Evolutionary conservation across 352 stramenopile genomes (phyloP).

Genomic region (Blastocystis sp.): DNA sequence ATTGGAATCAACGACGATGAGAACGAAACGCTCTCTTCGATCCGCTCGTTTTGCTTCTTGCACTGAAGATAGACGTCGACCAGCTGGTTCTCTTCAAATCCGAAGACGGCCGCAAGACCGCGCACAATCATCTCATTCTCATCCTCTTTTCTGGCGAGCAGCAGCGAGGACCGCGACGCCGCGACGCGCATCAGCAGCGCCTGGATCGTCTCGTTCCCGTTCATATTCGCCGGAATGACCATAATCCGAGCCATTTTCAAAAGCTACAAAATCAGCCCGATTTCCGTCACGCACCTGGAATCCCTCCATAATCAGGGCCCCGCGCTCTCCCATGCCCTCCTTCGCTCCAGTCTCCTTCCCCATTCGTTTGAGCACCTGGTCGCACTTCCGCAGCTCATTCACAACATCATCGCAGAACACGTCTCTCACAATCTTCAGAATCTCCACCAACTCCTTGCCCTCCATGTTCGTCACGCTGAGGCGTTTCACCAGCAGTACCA

Average conservation of each 20-base stretch:
- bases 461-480: background rate
- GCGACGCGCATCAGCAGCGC: background rate
- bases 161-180: background rate
- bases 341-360: background rate
- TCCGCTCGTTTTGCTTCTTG: background rate
- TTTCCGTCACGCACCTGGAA: background rate
- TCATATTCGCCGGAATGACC: background rate
- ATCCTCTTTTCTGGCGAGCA: slow-evolving; percentile 5
- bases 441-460: background rate
- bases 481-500: background rate
- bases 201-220: background rate
- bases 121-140: background rate
- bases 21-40: background rate
- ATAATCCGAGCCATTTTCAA: background rate
- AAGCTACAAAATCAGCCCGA: background rate
- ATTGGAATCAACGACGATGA: background rate
- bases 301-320: background rate
- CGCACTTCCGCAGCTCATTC: background rate
- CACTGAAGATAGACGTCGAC: background rate
- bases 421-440: background rate
- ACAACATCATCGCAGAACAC: background rate
- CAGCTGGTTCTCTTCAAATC: slow-evolving; percentile 20
- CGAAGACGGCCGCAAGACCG: background rate
- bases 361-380: background rate
- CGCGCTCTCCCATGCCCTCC: background rate